Evolutionary conservation across 2,329 filamentous ascomycete species (phyloP), one percentile per base, ranked within the genome.

Genomic region (Meredithiella fracta): DNA sequence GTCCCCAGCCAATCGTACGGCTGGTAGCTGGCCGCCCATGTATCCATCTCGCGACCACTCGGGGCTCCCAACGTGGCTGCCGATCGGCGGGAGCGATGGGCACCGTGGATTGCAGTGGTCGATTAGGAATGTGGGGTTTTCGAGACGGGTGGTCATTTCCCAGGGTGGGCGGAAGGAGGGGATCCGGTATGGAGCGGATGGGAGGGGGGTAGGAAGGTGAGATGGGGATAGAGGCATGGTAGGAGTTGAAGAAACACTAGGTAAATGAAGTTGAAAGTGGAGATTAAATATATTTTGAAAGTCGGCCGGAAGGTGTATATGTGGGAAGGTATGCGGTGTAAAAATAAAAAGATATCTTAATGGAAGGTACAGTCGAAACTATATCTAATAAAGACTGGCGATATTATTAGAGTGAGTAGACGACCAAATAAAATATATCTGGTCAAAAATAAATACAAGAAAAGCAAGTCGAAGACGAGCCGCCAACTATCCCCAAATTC

Each of bases 61-160:
- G n/a, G n/a, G n/a, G n/a, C n/a, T n/a, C n/a, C n/a, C n/a, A n/a
- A n/a, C n/a, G n/a, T n/a, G n/a, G n/a, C n/a, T n/a, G n/a, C n/a
- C n/a, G n/a, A 31, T 25, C 9, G 47, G 14, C 17, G 26, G 49
- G 23, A 20, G n/a, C 11, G 11, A 37, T 9, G 15, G 15, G n/a
- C 40, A 38, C 11, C 50, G 55, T 14, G 47, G 55, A 38, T 49
- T 52, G 40, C 55, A 57, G 17, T 57, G 55, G 8, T 57, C 55
- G 25, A 57, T 57, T 15, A 57, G 55, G 47, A 57, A 57, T 3
- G 51, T 29, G 14, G 31, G 49, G 17, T 52, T 38, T 17, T 52
- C 50, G 1, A 57, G 55, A n/a, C 40, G 40, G 22, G 49, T 57
- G 14, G 55, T 57, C 55, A 57, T 57, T 26, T 57, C 55, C 55